Base-by-base conservation (phyloP, 306 rosid species). In the Cucurbita argyrosperma region DNA sequence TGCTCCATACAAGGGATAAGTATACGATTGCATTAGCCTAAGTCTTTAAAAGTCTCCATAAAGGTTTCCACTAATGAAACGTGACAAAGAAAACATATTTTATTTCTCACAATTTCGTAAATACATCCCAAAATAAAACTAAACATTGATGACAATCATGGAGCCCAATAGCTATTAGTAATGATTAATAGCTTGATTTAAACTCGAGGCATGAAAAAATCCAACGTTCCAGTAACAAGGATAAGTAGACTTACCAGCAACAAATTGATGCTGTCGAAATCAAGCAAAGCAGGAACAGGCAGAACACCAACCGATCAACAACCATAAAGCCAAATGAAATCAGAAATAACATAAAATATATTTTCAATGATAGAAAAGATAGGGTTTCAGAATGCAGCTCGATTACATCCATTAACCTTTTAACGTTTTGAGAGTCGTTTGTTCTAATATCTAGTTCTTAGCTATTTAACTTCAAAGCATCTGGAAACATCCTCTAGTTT, bases 251-350 rank as follows among this genome's bases (percentile, higher is more conserved):
- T 88, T 83, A 94, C 98, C 98, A 7, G 98, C 98, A 76, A 94
- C 98, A 84, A 94, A 94, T 85, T 94, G 98, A 87, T 94, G 92
- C 98, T 90, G 97, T 71, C 55, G 76, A 62, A 62, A 81, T 74
- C 71, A 76, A 84, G 87, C 57, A 83, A 81, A 85, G 37, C 72
- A 82, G 77, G 42, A 79, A 62, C 81, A 79, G 40, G 80, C 83
- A 81, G 82, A 66, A 75, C 76, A 61, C 80, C 78, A 74, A 78
- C 76, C 76, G 60, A 79, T 77, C 82, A 78, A 71, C 53, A 78
- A 77, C 76, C 80, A 85, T 73, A 79, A 78, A 83, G 68, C 77
- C 80, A 79, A 77, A 79, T 55, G 72, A 77, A 47, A 76, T 82
- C 68, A 82, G 79, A 77, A 67, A 79, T 73, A 82, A 70, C 77